A percentile compares a stretch with the other conserved stretches of the same genome.
Evolutionary conservation across 2,329 filamentous ascomycete genomes (phyloP).

Genomic region (Herpomyces periplanetae): DNA sequence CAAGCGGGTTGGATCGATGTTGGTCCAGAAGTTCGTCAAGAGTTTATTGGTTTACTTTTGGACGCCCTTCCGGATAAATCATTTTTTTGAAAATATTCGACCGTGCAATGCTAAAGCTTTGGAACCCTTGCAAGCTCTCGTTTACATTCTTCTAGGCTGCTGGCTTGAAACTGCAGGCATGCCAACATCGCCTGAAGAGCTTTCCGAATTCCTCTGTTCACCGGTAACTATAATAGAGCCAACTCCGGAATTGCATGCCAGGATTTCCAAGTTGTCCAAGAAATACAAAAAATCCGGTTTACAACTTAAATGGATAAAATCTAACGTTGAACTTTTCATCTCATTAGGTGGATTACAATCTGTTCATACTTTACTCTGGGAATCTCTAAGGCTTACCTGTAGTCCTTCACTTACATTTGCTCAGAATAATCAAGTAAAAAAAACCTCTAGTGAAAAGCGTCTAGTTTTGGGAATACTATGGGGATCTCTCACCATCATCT

Average conservation of each 20-base stretch:
- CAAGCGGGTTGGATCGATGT: constrained; percentile 23
- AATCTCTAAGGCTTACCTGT: constrained; percentile 5
- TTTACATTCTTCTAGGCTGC: constrained; percentile 11
- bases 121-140: constrained; percentile 8
- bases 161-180: constrained; percentile 12
- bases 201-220: constrained; percentile 6
- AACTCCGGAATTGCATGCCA: constrained; percentile 1
- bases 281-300: constrained; percentile 7
- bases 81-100: constrained; percentile 1
- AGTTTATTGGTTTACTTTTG: constrained; percentile 14
- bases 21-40: constrained; percentile 13
- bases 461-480: constrained; percentile 9
- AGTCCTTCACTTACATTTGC: not conserved
- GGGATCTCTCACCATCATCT: constrained; percentile 12
- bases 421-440: constrained; percentile 4
- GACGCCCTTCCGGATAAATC: constrained; percentile 5
- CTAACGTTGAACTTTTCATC: constrained; percentile 9
- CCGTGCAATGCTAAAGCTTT: constrained; percentile 5
- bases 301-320: constrained; percentile 11
- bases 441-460: constrained; percentile 1
- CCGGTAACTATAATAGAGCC: constrained; percentile 5
- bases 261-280: not conserved
- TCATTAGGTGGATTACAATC: constrained; percentile 8
- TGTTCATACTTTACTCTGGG: constrained; percentile 7
- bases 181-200: constrained; percentile 4